Evolutionary conservation across 2,329 filamentous ascomycete genomes (phyloP).

Genomic region (Talaromyces rugulosus): DNA sequence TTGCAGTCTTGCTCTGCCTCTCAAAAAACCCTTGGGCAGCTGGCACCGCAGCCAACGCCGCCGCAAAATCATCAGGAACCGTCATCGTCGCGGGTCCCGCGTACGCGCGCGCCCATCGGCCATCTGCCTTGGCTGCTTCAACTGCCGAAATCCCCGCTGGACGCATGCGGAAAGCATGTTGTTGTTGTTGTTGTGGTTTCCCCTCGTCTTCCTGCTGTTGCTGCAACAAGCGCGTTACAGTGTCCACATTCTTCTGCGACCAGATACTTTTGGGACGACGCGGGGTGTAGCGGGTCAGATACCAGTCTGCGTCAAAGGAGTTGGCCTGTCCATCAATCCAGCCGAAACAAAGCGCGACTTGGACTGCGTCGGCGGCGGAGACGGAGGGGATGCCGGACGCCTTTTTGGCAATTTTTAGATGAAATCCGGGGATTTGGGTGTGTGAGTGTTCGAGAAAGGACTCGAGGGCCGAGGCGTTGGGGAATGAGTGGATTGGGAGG

Average conservation of each 20-base stretch:
- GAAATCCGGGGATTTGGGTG: constrained; percentile 35
- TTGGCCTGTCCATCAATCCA: constrained; percentile 60
- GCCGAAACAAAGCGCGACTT: constrained; percentile 56
- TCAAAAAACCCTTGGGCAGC: neutral
- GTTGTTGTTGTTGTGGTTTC: no score
- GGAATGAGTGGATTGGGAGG: constrained; percentile 26
- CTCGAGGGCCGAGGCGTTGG: constrained; percentile 27
- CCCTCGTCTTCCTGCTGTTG: constrained; percentile 29
- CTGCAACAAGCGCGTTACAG: constrained; percentile 43
- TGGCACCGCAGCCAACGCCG: constrained; percentile 35
- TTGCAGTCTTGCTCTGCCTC: neutral
- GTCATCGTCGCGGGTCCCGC: constrained; percentile 45
- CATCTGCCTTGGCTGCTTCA: constrained; percentile 54
- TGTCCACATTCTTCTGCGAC: constrained; percentile 57
- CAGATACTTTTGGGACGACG: constrained; percentile 53
- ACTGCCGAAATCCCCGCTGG: constrained; percentile 48
- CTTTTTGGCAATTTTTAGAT: constrained; percentile 51
- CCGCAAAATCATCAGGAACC: constrained; percentile 49
- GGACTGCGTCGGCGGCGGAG: constrained; percentile 48
- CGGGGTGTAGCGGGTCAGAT: constrained; percentile 56
- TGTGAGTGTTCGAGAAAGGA: constrained; percentile 40
- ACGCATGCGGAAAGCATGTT: constrained; percentile 37
- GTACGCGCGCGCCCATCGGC: constrained; percentile 57
- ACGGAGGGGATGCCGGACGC: constrained; percentile 41
- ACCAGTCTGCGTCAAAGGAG: constrained; percentile 44